Evolutionary conservation across 1,139 yeast species (phyloP), one percentile per base, ranked within the genome.

Genomic region (Kodamaea alishanica): DNA sequence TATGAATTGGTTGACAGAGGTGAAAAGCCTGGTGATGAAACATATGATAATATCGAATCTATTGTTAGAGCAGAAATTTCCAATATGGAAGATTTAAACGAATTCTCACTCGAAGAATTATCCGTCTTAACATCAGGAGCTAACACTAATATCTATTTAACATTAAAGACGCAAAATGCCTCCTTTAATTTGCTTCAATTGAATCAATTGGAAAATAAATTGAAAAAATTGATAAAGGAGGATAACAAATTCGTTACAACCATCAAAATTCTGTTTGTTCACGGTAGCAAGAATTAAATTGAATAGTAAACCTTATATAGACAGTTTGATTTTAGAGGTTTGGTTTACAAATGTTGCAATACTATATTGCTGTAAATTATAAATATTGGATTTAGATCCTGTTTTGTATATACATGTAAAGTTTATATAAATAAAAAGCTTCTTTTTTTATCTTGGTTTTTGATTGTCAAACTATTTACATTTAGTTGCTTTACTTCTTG

Each of bases 91-190:
- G 48, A 45, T 7, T 38, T 43, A 22, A 50, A 48, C 20, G 47
- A 50, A 23, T 61, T 65, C 39, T 52, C 58, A 46, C 53, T 84
- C 31, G 66, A 66, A 23, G 72, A 77, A 36, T 58, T 85, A 45
- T 64, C 77, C 3, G 71, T 84, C 10, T 61, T 84, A 51, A 73
- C 84, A 1, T 79, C 88, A 1, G 94, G 94, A n/a, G 88, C 92
- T 30, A 81, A 82, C 44, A 63, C 73, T 8, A 69, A 66, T 45
- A 49, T 67, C n/a, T 58, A 58, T 39, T 37, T 66, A 12, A 57
- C 63, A 1, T 47, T 64, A 33, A 37, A 45, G 1, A 56, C 64
- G 4, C 25, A 37, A 2, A 32, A 44, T 9, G 42, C 44, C 8
- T 40, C 52, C n/a, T 50, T 55, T 38, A 47, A 49, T 23, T 51